Conservation (phyloP, 2,329 filamentous ascomycete genomes). For the Pseudogymnoascus sp. region DNA sequence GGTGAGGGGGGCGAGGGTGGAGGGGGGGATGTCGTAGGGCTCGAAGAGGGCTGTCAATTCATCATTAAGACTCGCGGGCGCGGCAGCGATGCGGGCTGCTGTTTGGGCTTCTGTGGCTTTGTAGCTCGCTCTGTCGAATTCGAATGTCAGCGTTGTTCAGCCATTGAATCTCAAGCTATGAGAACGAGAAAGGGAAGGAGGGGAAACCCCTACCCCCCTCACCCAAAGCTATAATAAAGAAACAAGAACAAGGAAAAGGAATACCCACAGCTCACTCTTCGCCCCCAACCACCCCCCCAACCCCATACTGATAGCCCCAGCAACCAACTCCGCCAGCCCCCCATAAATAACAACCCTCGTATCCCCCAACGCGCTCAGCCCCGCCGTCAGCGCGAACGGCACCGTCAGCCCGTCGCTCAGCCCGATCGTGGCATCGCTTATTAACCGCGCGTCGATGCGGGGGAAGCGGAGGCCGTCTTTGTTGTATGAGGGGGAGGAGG, state of each 20-base stretch:
- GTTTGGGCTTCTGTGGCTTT: conserved; percentile 22
- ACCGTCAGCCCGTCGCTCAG: conserved; percentile 55
- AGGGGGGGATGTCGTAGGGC: conserved; percentile 26
- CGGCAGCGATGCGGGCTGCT: conserved; percentile 18
- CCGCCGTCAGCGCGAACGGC: conserved; percentile 54
- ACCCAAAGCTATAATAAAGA: no score
- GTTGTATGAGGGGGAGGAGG: neutral
- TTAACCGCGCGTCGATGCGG: conserved; percentile 25
- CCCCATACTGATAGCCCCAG: conserved; percentile 55
- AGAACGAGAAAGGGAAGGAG: no score
- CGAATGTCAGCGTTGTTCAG: neutral
- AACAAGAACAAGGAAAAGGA: neutral
- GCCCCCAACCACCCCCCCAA: conserved; percentile 51
- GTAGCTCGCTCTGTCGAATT: conserved; percentile 24
- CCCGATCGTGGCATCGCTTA: conserved; percentile 50
- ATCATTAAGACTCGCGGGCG: conserved; percentile 20
- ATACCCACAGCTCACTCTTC: conserved; percentile 33
- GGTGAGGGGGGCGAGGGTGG: conserved; percentile 27
- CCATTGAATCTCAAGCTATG: no score
- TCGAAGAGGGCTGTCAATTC: conserved; percentile 29
- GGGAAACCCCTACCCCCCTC: no score
- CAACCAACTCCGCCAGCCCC: conserved; percentile 52
- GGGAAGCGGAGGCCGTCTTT: neutral
- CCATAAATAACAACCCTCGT: conserved; percentile 48
- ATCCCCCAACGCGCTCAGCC: conserved; percentile 40